Percentiles rank a stretch among this genome's conserved stretches.
These are phyloP conservation scores for Epithele typhae DNA, from an alignment of 768 basidiomycete species.

Conservation along the genomic window DNA sequence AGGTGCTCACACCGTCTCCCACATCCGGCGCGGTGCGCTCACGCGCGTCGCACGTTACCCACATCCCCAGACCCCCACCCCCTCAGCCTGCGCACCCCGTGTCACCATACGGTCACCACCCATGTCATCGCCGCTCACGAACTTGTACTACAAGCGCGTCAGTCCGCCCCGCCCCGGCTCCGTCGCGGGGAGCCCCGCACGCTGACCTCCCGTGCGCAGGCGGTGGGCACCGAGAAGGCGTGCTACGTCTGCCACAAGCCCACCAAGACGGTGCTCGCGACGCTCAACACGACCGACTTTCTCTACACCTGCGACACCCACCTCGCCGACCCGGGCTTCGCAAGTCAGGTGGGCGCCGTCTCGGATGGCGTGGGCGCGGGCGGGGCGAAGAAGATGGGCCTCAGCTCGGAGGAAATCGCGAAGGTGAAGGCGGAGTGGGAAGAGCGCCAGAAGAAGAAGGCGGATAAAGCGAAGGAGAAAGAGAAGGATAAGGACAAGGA, in stretches of 20 bases:
- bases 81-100: background rate
- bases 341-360: conserved; percentile 42
- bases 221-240: conserved; percentile 69
- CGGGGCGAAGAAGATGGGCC: conserved; percentile 34
- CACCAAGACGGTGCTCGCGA: conserved; percentile 81
- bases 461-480: conserved; percentile 49
- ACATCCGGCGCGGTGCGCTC: too few relatives aligned
- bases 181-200: too few relatives aligned
- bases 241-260: conserved; percentile 80
- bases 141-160: conserved; percentile 89
- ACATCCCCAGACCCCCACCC: too few relatives aligned
- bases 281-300: conserved; percentile 79
- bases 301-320: conserved; percentile 82
- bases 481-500: conserved; percentile 41
- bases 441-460: conserved; percentile 60
- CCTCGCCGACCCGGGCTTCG: conserved; percentile 76
- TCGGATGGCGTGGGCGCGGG: conserved; percentile 26
- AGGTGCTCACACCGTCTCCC: too few relatives aligned
- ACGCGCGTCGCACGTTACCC: too few relatives aligned
- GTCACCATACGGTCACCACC: conserved; percentile 1
- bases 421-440: conserved; percentile 80
- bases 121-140: conserved; percentile 45
- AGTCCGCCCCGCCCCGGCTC: conserved; percentile 19
- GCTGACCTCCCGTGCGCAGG: conserved; percentile 36
- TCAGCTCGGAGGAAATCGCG: conserved; percentile 68